Evolutionary conservation across 2,329 filamentous ascomycete genomes (phyloP), one percentile per base, ranked within the genome.

Genomic region (Alternaria gansuensis): DNA sequence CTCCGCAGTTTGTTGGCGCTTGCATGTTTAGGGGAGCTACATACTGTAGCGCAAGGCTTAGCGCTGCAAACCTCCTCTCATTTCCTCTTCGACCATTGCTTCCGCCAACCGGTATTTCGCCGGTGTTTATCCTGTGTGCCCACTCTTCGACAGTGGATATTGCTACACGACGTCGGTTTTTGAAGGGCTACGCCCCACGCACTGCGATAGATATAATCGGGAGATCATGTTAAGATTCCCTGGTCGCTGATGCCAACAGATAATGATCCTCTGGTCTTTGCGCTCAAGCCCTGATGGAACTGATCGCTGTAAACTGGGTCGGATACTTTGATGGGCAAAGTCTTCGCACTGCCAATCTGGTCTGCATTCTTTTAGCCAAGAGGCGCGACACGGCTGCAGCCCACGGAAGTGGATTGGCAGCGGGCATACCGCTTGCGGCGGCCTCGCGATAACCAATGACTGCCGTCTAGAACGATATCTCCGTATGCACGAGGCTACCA

Each of bases 1-100:
- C 43, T 56, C 62, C 55, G 49, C 53, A 23, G 5, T 54, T 31
- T 36, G 40, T 37, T 46, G 41, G 43, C 14, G 31, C 50, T 58
- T 54, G 44, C 44, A 39, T 54, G 13, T 36, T 48, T 64, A 23
- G 41, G 29, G 33, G 57, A 34, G 31, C 36, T 29, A 40, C 17
- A 17, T 51, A 41, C 49, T 51, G 33, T 54, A 55, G 45, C 33
- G 51, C 55, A 67, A 46, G 60, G 62, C 64, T 65, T 62, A 64
- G 59, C 45, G 50, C 46, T 31, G 46, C 14, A 24, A 28, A 21
- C 40, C 36, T 53, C 51, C 26, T 36, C 43, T 52, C 36, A 52
- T 51, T 28, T 39, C 21, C 36, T 52, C 52, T 50, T 49, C 57
- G 50, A 51, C 24, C 40, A 54, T 49, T 62, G 48, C 51, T 29